Percentiles rank a stretch among this genome's conserved stretches.
Conservation (phyloP, 1,139 yeast species). For the Yamadazyma aaseri region DNA sequence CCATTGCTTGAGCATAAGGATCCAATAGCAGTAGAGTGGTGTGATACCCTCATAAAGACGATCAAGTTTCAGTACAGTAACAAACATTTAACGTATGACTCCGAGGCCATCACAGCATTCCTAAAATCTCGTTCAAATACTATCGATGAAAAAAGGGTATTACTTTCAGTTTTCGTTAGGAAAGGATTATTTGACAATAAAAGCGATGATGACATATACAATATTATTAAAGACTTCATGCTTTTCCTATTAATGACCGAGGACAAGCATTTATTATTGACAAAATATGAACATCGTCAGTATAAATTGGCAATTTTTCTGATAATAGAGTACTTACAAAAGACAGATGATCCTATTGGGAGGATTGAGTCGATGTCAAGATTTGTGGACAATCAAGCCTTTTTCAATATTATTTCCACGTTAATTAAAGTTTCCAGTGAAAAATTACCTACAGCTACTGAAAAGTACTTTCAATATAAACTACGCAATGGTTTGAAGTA, state of each 20-base stretch:
- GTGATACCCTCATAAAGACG: slow-evolving; percentile 23
- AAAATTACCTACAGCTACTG: slow-evolving; percentile 20
- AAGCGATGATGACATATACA: slow-evolving; percentile 10
- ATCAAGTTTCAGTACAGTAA: slow-evolving; percentile 17
- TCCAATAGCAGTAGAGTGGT: slow-evolving; percentile 17
- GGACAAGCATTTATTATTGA: slow-evolving; percentile 23
- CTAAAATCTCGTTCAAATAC: slow-evolving; percentile 15
- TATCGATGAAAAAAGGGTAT: slow-evolving; percentile 15
- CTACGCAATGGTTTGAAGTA: slow-evolving; percentile 4
- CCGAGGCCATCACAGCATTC: slow-evolving; percentile 14
- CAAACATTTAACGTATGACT: slow-evolving; percentile 15
- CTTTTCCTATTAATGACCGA: slow-evolving; percentile 15
- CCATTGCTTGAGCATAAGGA: slow-evolving; percentile 15
- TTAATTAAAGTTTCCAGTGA: slow-evolving; percentile 19
- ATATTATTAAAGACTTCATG: slow-evolving; percentile 16
- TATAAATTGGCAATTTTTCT: slow-evolving; percentile 21
- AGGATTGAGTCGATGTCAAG: slow-evolving; percentile 7
- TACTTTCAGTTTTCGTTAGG: slow-evolving; percentile 20
- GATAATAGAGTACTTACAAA: slow-evolving; percentile 12
- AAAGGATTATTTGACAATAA: slow-evolving; percentile 16
- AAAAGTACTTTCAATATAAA: slow-evolving; percentile 29
- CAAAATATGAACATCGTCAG: slow-evolving; percentile 14
- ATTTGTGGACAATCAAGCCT: background rate
- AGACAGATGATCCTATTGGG: slow-evolving; percentile 9
- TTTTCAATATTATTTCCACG: slow-evolving; percentile 24